A percentile compares a stretch with the other conserved stretches of the same genome.
Conservation (phyloP, 805 yeast genomes). For the Brettanomyces nanus region DNA sequence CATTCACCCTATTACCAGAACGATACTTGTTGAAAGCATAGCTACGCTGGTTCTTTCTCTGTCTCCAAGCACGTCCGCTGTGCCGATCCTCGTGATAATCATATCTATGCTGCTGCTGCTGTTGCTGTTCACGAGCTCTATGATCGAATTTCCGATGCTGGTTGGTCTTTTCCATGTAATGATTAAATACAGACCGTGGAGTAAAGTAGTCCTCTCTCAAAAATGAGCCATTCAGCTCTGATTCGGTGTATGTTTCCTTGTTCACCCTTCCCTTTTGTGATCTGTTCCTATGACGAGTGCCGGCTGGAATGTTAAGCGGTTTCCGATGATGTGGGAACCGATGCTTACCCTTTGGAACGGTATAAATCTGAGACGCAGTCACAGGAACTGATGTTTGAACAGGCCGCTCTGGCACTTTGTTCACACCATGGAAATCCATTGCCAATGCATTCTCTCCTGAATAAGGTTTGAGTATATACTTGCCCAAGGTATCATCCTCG, state of each 20-base stretch:
- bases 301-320: constrained; percentile 23
- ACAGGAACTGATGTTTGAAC: too few species aligned
- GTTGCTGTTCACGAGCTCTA: constrained; percentile 19
- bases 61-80: constrained; percentile 6
- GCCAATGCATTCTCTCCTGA: constrained; percentile 3
- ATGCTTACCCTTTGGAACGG: neutral
- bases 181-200: constrained; percentile 65
- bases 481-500: neutral
- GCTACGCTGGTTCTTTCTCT: constrained; percentile 1
- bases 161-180: constrained; percentile 60
- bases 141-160: constrained; percentile 15
- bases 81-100: constrained; percentile 4
- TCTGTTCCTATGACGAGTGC: constrained; percentile 11
- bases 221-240: constrained; percentile 25
- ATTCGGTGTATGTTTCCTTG: constrained; percentile 11
- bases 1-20: constrained; percentile 12
- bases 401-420: neutral
- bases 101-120: constrained; percentile 17
- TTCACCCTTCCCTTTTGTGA: constrained; percentile 17
- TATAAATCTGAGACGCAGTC: neutral
- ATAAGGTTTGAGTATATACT: neutral
- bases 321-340: constrained; percentile 15
- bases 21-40: constrained; percentile 2
- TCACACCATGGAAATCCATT: neutral
- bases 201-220: constrained; percentile 71